Base-by-base conservation (phyloP, 2,329 filamentous ascomycete species). In the Nannizziopsis barbatae region DNA sequence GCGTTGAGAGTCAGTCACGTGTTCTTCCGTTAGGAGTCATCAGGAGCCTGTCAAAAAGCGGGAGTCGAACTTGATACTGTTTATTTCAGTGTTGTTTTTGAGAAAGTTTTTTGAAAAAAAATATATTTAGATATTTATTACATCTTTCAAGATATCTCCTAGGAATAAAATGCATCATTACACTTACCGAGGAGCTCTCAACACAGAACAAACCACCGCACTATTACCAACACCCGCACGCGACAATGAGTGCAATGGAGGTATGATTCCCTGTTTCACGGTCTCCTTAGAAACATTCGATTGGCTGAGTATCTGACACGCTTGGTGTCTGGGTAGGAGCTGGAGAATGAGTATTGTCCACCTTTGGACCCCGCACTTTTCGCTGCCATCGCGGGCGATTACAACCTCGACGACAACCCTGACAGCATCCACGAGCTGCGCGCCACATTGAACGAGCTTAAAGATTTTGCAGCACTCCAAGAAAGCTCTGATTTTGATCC, bases 311-410 rank as follows among this genome's bases (percentile, higher is more conserved):
- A 37, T 17, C 45, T 47, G 31, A 47, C n/a, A 18, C 3, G 5
- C 10, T 15, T 12, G 10, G 22, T 17, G 12, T 39, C 11, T 18
- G 30, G 36, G 36, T 41, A 69, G 66, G 63, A 65, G 38, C 56
- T 70, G 18, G 61, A 89, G 80, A 74, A 80, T 52, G 78, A 83
- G 54, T 90, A 86, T 60, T 81, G 81, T 60, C 77, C 83, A 18
- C 76, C 82, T 14, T 66, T 95, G 36, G 89, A 95, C 56, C 78
- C 87, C 55, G 77, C 86, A 0, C 74, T 90, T 10, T 77, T 95
- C 50, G 75, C 83, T 47, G 82, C 86, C 3, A 84, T 95, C 43
- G 71, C 80, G 4, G 77, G 71, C 45, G 90, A 96, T 59, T 86
- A 80, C 64, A 76, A 88, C 56, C 68, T 89, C 14, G 61, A 66